A percentile compares a stretch with the other conserved stretches of the same genome.
Evolutionary conservation across 176 grass and related monocot species (phyloP).

Genomic region (Canna indica): DNA sequence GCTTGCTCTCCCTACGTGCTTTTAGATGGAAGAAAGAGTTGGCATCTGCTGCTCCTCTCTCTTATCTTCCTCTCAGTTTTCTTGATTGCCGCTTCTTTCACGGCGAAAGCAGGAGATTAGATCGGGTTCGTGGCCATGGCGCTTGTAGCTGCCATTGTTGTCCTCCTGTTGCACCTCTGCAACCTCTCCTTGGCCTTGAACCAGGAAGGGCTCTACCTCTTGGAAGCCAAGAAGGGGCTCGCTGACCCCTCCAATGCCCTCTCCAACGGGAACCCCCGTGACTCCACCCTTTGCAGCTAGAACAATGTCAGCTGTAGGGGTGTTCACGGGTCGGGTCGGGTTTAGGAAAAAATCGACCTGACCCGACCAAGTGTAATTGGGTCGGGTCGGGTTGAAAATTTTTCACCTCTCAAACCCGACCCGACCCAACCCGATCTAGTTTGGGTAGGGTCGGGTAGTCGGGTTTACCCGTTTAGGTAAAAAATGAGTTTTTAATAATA

Average conservation of each 20-base stretch:
- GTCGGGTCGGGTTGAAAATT: no score
- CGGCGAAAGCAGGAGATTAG: background rate
- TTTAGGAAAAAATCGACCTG: no score
- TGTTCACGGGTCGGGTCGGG: no score
- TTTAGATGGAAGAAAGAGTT: background rate
- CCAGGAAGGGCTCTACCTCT: slow-evolving; percentile 52
- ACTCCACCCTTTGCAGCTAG: slow-evolving; percentile 62
- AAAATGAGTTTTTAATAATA: no score
- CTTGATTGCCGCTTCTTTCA: background rate
- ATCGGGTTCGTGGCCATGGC: background rate
- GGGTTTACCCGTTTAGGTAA: no score
- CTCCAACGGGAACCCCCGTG: slow-evolving; percentile 34
- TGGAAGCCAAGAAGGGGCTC: slow-evolving; percentile 55
- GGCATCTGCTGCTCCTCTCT: background rate
- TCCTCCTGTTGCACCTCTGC: slow-evolving; percentile 16
- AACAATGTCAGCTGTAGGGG: slow-evolving; percentile 48
- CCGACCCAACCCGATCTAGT: no score
- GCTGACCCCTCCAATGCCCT: slow-evolving; percentile 12
- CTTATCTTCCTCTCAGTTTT: background rate
- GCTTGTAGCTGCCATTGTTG: background rate
- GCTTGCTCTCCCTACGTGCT: background rate
- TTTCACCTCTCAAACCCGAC: no score
- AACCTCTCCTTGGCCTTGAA: slow-evolving; percentile 8
- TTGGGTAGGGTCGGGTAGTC: no score
- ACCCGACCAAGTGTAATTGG: no score